These are phyloP conservation scores for Erythrophleum ivorense DNA, from an alignment of 331 rosid genomes.

Conservation along the genomic window DNA sequence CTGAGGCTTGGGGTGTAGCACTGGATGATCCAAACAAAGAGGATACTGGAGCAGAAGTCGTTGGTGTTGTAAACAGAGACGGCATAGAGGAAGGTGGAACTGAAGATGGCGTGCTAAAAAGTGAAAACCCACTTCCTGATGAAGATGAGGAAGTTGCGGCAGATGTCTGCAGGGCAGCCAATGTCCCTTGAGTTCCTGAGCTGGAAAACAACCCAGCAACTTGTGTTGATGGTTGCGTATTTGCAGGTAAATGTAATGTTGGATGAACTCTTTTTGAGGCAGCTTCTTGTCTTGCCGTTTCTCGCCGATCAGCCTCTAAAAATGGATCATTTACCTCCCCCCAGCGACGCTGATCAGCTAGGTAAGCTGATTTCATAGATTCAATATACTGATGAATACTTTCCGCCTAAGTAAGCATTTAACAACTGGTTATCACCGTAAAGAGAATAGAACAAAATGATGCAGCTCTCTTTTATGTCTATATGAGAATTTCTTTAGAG, in stretches of 20 bases:
- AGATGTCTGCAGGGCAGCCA: slow-evolving; percentile 57
- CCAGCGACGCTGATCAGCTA: slow-evolving; percentile 79
- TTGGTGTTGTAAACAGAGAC: slow-evolving; percentile 78
- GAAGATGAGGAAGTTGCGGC: slow-evolving; percentile 62
- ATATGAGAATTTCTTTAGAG: slow-evolving; percentile 11
- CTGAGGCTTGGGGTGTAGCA: slow-evolving; percentile 66
- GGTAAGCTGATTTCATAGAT: slow-evolving; percentile 90
- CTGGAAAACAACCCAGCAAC: slow-evolving; percentile 79
- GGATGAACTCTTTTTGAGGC: slow-evolving; percentile 95
- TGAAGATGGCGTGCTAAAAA: slow-evolving; percentile 71
- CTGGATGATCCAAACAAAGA: slow-evolving; percentile 69
- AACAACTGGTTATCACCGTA: slow-evolving; percentile 30
- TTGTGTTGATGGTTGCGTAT: slow-evolving; percentile 84
- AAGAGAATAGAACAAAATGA: slow-evolving; percentile 20
- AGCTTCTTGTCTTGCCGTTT: slow-evolving; percentile 94
- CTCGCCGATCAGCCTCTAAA: slow-evolving; percentile 96
- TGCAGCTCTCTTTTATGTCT: slow-evolving; percentile 5
- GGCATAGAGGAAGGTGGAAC: slow-evolving; percentile 67
- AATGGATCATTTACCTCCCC: slow-evolving; percentile 94
- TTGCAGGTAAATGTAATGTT: slow-evolving; percentile 83
- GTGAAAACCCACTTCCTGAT: slow-evolving; percentile 79
- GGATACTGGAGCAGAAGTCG: slow-evolving; percentile 64
- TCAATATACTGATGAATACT: slow-evolving; percentile 91
- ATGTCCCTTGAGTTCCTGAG: slow-evolving; percentile 67
- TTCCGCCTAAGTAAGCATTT: slow-evolving; percentile 74